phyloP scores from a whole-genome alignment of 2,329 filamentous ascomycete species.

The Cladosporium sp. region DNA sequence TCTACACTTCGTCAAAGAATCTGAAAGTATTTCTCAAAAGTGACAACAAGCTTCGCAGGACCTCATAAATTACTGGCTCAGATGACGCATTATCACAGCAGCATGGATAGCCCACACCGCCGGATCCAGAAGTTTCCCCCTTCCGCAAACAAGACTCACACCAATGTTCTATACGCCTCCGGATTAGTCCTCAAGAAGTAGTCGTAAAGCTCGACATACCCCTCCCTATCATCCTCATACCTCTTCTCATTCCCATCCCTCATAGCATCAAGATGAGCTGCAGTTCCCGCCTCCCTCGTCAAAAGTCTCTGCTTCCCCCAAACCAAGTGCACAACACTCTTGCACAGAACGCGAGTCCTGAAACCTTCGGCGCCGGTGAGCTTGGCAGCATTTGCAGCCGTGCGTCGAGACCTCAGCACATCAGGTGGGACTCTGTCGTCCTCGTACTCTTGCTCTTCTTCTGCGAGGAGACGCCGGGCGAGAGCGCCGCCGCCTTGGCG shows the following conservation, averaged over 20 bases:
- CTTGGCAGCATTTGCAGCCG: conserved; percentile 2
- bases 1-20: too few relatives aligned
- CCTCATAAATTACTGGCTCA: too few relatives aligned
- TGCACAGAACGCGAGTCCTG: conserved; percentile 25
- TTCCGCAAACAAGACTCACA: too few relatives aligned
- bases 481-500: conserved; percentile 25
- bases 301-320: conserved; percentile 29
- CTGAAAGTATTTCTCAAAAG: too few relatives aligned
- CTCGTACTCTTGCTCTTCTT: conserved; percentile 14
- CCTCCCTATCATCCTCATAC: conserved; percentile 35
- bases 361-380: conserved; percentile 22
- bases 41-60: too few relatives aligned
- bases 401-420: conserved; percentile 6
- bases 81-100: too few relatives aligned
- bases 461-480: conserved; percentile 16
- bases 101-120: too few relatives aligned
- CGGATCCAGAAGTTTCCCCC: too few relatives aligned
- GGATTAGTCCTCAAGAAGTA: not conserved
- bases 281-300: conserved; percentile 29
- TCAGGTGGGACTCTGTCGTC: conserved; percentile 7
- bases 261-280: conserved; percentile 23
- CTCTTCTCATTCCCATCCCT: conserved; percentile 19
- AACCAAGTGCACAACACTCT: conserved; percentile 24
- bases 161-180: not conserved
- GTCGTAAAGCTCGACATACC: conserved; percentile 25